Evolutionary conservation across 129 eudicot species (phyloP).

Genomic region (Flaveria robusta): DNA sequence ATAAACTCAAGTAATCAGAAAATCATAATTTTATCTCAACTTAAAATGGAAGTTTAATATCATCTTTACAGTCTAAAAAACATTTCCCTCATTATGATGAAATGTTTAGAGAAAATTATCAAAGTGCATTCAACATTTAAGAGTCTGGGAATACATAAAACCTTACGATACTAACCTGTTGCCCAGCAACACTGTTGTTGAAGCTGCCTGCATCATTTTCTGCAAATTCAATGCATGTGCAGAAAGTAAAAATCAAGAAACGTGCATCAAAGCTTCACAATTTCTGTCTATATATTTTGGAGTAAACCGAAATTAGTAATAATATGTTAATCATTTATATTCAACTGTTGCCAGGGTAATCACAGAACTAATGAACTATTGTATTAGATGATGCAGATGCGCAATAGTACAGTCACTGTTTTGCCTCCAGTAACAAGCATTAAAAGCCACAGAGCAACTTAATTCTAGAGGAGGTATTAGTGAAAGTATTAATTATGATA

Average conservation of each 20-base stretch:
- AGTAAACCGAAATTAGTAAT: not conserved
- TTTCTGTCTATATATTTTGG: conserved; percentile 16
- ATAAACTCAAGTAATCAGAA: conserved; percentile 7
- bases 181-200: conserved; percentile 84
- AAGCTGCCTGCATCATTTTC: conserved; percentile 86
- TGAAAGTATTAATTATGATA: no score
- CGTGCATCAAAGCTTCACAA: conserved; percentile 6
- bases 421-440: not conserved
- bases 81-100: conserved; percentile 8
- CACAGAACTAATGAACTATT: conserved; percentile 1
- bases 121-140: conserved; percentile 21
- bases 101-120: conserved; percentile 10
- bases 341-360: not conserved
- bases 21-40: not conserved
- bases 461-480: not conserved
- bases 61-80: not conserved
- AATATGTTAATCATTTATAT: not conserved
- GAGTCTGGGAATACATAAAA: not conserved
- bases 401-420: not conserved
- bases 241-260: conserved; percentile 27
- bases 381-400: not conserved
- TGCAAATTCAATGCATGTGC: conserved; percentile 45
- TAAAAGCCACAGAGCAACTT: not conserved
- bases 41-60: not conserved
- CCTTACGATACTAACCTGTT: conserved; percentile 61